Percentiles rank a stretch among this genome's conserved stretches.
phyloP scores from a whole-genome alignment of 2,329 filamentous ascomycete species.

The Acrodontium crateriforme region DNA sequence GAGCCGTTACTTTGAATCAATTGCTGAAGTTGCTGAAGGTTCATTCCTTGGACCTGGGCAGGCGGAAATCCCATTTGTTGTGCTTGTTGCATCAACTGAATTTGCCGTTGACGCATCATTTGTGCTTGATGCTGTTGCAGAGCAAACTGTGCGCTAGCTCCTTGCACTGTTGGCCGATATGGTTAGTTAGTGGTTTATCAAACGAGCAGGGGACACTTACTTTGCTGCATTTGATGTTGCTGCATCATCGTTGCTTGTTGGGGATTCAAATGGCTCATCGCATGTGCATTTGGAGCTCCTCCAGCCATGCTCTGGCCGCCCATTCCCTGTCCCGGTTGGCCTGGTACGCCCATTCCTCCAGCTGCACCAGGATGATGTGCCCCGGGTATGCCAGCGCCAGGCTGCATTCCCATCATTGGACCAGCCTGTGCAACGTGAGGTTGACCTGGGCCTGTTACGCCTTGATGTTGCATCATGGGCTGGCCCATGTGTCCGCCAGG shows the following conservation, averaged over 20 bases:
- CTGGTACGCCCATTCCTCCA: constrained; percentile 19
- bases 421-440: constrained; percentile 57
- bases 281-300: constrained; percentile 47
- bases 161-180: constrained; percentile 32
- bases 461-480: constrained; percentile 55
- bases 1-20: too few species aligned
- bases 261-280: constrained; percentile 58
- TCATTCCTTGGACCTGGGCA: too few species aligned
- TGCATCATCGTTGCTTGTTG: constrained; percentile 43
- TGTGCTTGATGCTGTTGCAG: constrained; percentile 20
- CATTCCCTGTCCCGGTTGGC: constrained; percentile 12
- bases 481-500: constrained; percentile 56
- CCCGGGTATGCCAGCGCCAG: constrained; percentile 35
- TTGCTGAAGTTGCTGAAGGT: too few species aligned
- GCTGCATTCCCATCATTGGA: constrained; percentile 67
- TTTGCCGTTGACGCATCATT: constrained; percentile 16
- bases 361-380: constrained; percentile 17
- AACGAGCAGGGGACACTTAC: constrained; percentile 20
- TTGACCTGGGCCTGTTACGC: constrained; percentile 57
- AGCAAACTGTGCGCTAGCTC: constrained; percentile 15
- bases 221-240: constrained; percentile 20
- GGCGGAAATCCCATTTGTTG: too few species aligned
- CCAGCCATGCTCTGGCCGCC: constrained; percentile 31
- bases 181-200: constrained; percentile 20
- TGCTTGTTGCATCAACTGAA: constrained; percentile 6